Conservation (phyloP, 2,329 filamentous ascomycete species). For the Ilyonectria sp. region DNA sequence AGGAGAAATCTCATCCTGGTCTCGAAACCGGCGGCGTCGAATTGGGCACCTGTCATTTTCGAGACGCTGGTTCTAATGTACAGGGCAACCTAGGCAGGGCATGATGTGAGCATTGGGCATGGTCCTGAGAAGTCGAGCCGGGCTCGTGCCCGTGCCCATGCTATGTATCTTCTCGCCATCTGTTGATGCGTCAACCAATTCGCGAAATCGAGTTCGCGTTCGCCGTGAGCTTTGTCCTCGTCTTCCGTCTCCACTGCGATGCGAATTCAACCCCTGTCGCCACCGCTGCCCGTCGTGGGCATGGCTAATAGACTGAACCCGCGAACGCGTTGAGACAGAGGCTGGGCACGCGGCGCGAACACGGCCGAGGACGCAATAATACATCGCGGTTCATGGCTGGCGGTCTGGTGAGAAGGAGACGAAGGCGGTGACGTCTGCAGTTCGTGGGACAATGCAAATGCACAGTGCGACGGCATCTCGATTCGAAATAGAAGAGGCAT, state of each 20-base stretch:
- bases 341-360: conserved; percentile 24
- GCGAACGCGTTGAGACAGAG: conserved; percentile 33
- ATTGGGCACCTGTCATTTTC: conserved; percentile 38
- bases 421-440: not conserved
- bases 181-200: conserved; percentile 44
- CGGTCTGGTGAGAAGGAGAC: conserved; percentile 3
- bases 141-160: conserved; percentile 8
- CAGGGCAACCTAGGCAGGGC: conserved; percentile 2
- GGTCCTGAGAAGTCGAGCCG: conserved; percentile 8
- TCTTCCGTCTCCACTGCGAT: conserved; percentile 40
- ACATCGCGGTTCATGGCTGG: conserved; percentile 11
- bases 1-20: conserved; percentile 38
- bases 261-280: conserved; percentile 38
- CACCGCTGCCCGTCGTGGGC: conserved; percentile 35
- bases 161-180: not conserved
- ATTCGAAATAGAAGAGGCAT: not conserved
- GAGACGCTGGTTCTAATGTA: conserved; percentile 27
- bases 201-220: conserved; percentile 17
- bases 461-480: not conserved
- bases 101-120: conserved; percentile 19
- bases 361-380: conserved; percentile 12
- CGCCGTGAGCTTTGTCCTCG: conserved; percentile 19
- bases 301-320: conserved; percentile 30
- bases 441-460: not conserved
- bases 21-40: conserved; percentile 41